phyloP scores from a whole-genome alignment of 345 rosid genomes.

The Reutealis trisperma region DNA sequence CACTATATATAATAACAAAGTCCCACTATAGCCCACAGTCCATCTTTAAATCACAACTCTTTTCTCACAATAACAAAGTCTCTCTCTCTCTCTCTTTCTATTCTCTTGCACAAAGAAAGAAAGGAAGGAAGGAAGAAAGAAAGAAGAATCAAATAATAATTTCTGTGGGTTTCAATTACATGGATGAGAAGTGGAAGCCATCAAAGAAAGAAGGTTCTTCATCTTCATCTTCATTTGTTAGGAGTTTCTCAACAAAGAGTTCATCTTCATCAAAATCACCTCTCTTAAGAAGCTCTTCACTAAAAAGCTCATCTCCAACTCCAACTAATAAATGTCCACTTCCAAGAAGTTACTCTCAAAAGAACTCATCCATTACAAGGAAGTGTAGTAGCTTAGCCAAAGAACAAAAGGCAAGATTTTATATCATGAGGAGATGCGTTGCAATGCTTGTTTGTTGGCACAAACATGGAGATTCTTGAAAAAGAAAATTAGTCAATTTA shows the following conservation, averaged over 20 bases:
- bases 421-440: conserved; percentile 95
- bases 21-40: conserved; percentile 22
- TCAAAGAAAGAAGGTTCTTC: conserved; percentile 53
- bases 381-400: conserved; percentile 89
- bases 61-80: background rate
- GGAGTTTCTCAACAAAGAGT: conserved; percentile 74
- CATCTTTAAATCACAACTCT: conserved; percentile 11
- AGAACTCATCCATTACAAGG: conserved; percentile 56
- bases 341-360: conserved; percentile 56
- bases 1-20: conserved; percentile 25
- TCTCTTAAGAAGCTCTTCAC: conserved; percentile 57
- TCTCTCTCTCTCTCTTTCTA: background rate
- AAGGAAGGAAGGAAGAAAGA: background rate
- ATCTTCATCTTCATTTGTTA: conserved; percentile 33
- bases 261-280: conserved; percentile 57
- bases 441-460: conserved; percentile 99
- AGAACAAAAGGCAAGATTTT: conserved; percentile 94
- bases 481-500: background rate
- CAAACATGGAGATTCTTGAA: conserved; percentile 81
- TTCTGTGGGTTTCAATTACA: conserved; percentile 22
- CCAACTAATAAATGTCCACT: conserved; percentile 38
- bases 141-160: background rate
- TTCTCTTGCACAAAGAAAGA: background rate
- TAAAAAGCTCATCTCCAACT: conserved; percentile 59
- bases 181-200: conserved; percentile 85